Evolutionary conservation across 1,139 yeast species (phyloP), one percentile per base, ranked within the genome.

Genomic region (Suhomyces kunorum): DNA sequence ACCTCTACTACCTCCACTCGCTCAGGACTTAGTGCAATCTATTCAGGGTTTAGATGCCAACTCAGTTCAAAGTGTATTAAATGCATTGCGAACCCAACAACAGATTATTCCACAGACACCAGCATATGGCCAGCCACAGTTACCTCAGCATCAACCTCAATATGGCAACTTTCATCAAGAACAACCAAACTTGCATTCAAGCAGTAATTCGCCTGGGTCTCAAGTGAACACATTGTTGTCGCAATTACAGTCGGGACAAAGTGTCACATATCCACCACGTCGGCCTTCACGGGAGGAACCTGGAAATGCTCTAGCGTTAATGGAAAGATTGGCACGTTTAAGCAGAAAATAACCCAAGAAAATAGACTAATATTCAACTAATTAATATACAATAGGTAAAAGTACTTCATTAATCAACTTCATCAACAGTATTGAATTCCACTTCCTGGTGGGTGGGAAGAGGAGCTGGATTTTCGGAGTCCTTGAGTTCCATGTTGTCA

Each of bases 241-340:
- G 3, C 68, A 62, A 38, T 47, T 64, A 25, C 66, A 63, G 45
- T 46, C 50, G 11, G 43, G 46, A 4, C 12, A 49, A 49, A 25
- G 49, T 40, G 18, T 47, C 44, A 20, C 24, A 9, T 34, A 49
- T 31, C 45, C 44, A 17, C 47, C 43, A 47, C 60, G 29, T 18
- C 38, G 29, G 13, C 19, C 33, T 6, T 27, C 23, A 22, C 30
- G 17, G 17, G 29, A 29, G 9, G 11, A 16, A 12, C 35, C 38
- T 2, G 42, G 33, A 26, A 30, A 42, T 20, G 38, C 54, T 7
- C 51, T 53, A 40, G 55, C 66, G 4, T 55, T 68, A 37, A 59
- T 65, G 68, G 74, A 69, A 12, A 68, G 72, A 15, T 61, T 69
- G 43, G 66, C 73, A 4, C 59, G 66, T 45, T 58, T 68, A 38